These are phyloP conservation scores for Backusella luteola DNA, from an alignment of 192 early-diverging fungal genomes.

Conservation along the genomic window DNA sequence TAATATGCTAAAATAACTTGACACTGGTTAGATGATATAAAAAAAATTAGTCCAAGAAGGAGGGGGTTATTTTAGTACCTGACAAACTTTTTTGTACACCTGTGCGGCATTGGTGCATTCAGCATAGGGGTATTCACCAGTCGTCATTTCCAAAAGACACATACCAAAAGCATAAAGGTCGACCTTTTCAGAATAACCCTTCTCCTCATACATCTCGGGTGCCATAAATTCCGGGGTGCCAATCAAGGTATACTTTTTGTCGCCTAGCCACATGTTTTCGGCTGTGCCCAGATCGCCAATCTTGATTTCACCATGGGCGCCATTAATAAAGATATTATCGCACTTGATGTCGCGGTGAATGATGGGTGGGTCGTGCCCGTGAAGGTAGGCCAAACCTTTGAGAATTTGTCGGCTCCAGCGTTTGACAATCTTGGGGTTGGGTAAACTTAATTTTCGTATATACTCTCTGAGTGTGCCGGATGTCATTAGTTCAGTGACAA, in stretches of 20 bases:
- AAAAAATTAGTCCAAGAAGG: not conserved
- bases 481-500: slow-evolving; percentile 74
- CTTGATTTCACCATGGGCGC: slow-evolving; percentile 78
- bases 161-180: slow-evolving; percentile 85
- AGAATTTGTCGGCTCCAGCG: slow-evolving; percentile 76
- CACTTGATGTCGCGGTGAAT: slow-evolving; percentile 83
- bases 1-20: slow-evolving; percentile 54
- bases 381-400: slow-evolving; percentile 72
- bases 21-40: not conserved
- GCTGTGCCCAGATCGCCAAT: slow-evolving; percentile 83
- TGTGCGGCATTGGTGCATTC: slow-evolving; percentile 82
- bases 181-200: slow-evolving; percentile 77
- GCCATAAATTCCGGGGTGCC: slow-evolving; percentile 85
- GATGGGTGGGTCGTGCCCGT: slow-evolving; percentile 74
- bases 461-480: slow-evolving; percentile 65
- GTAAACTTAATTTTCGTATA: slow-evolving; percentile 65
- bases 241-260: slow-evolving; percentile 75
- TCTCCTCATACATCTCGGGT: slow-evolving; percentile 83
- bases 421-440: slow-evolving; percentile 72
- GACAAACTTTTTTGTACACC: slow-evolving; percentile 72
- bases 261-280: slow-evolving; percentile 67
- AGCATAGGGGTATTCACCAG: slow-evolving; percentile 76
- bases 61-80: slow-evolving; percentile 38
- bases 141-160: slow-evolving; percentile 80
- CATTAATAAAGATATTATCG: slow-evolving; percentile 85